Evolutionary conservation across 495 filamentous ascomycete genomes (phyloP), one percentile per base, ranked within the genome.

Genomic region (Aspergillus sclerotiicarbonarius): DNA sequence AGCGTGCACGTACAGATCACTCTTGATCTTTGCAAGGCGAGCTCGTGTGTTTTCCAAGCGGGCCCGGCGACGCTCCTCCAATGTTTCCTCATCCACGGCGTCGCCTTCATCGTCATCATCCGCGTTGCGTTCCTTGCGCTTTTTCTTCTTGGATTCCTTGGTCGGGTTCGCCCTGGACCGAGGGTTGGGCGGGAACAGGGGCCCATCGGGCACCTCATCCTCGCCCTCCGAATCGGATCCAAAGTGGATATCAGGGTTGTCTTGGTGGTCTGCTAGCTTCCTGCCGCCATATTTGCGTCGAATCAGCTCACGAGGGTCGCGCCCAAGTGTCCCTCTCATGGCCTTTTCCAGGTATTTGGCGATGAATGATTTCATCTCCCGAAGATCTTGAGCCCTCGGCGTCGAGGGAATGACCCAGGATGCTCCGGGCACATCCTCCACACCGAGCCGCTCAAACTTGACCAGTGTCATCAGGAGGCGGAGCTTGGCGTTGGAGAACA

Each of bases 401-500:
- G 71, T 63, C 4, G 88, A 82, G 0, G 93, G 90, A 39, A 98
- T 76, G 39, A 90, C 73, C 94, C 94, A 99, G 12, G 80, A 77
- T 32, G 88, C 85, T 56, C 91, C 87, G 7, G 81, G 80, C 10
- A 92, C 89, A 55, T 93, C 88, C 45, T 86, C 77, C 16, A 75
- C 68, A 4, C 87, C 85, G 5, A 91, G 74, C 15, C 85, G 79
- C 62, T 89, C 83, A 51, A 94, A 83, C 5, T 90, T 89, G 46
- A 87, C 75, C 4, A 91, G 77, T 0, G 77, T 85, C 83, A 98
- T 87, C 7, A 99, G 84, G 21, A 98, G 86, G 29, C 93, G 88
- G 8, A 98, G 84, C 65, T 91, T 87, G n/a, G 88, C 86, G 64
- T 97, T 92, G 62, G 90, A 92, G 71, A 92, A 95, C 72, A 96